Evolutionary conservation across 371 early-diverging fungal genomes (phyloP).

Genomic region (Mucor lusitanicus): DNA sequence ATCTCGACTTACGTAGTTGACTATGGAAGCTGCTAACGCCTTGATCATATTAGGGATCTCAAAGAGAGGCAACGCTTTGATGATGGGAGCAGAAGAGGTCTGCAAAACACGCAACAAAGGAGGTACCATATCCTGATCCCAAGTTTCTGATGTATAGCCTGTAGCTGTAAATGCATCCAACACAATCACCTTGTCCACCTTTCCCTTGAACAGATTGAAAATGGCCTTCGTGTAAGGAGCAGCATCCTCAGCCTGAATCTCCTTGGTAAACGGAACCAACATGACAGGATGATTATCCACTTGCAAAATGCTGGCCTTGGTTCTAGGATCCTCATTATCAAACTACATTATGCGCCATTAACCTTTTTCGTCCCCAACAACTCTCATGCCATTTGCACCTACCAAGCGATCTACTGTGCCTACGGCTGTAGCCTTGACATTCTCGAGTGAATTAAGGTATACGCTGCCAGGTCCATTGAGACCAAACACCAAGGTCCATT

Average conservation of each 20-base stretch:
- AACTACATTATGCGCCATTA: background rate
- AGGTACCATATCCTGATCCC: conserved; percentile 29
- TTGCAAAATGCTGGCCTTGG: conserved; percentile 10
- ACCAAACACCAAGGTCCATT: conserved; percentile 36
- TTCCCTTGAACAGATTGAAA: background rate
- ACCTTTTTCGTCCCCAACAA: no score
- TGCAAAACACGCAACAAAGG: conserved; percentile 40
- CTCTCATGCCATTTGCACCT: background rate
- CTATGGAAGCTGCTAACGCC: conserved; percentile 38
- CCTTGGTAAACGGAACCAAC: conserved; percentile 8
- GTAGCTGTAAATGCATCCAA: conserved; percentile 38
- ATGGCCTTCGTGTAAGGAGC: conserved; percentile 14
- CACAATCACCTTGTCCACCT: conserved; percentile 29
- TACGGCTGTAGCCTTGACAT: background rate
- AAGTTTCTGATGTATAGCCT: conserved; percentile 30
- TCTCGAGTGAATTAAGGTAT: conserved; percentile 27
- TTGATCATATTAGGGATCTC: conserved; percentile 46
- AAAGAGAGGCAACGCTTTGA: conserved; percentile 15
- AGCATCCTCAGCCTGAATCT: conserved; percentile 23
- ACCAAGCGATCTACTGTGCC: conserved; percentile 9
- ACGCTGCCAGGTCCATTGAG: conserved; percentile 39
- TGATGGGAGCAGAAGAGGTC: conserved; percentile 22
- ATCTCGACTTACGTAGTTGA: conserved; percentile 35
- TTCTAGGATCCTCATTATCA: conserved; percentile 2
- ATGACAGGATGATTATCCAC: background rate